Conservation (phyloP, 192 early-diverging fungal species). For the Coemansia sp. region DNA sequence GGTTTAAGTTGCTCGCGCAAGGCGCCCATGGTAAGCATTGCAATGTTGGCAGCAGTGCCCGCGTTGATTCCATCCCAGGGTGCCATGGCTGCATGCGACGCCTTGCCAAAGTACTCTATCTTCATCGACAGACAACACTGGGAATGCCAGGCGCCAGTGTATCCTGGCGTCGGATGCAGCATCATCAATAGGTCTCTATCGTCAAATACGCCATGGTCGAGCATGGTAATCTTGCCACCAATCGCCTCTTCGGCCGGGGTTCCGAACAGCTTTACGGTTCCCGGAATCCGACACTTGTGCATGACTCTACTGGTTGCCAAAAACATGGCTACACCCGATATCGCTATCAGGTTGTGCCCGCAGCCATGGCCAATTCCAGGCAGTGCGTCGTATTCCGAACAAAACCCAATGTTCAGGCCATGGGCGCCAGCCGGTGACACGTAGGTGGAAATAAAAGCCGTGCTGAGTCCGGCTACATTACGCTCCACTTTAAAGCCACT, state of each 20-base stretch:
- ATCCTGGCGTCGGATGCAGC: slow-evolving; percentile 70
- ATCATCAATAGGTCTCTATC: slow-evolving; percentile 75
- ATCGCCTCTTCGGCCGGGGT: slow-evolving; percentile 74
- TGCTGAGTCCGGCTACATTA: slow-evolving; percentile 63
- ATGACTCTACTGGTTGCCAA: slow-evolving; percentile 51
- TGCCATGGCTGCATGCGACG: slow-evolving; percentile 70
- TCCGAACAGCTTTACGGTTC: slow-evolving; percentile 70
- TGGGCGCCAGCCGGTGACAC: slow-evolving; percentile 27
- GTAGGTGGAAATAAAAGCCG: slow-evolving; percentile 76
- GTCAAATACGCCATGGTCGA: slow-evolving; percentile 69
- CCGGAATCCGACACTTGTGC: slow-evolving; percentile 48
- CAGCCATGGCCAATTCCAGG: slow-evolving; percentile 68
- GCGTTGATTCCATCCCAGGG: slow-evolving; percentile 76
- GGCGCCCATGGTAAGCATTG: slow-evolving; percentile 65
- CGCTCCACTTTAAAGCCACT: slow-evolving; percentile 65
- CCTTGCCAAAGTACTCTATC: slow-evolving; percentile 71
- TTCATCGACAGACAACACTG: slow-evolving; percentile 42
- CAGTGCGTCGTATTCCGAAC: slow-evolving; percentile 68
- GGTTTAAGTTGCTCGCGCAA: slow-evolving; percentile 75
- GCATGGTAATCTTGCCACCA: slow-evolving; percentile 74
- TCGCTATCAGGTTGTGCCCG: slow-evolving; percentile 76
- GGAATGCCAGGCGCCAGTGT: slow-evolving; percentile 53
- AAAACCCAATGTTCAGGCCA: slow-evolving; percentile 59
- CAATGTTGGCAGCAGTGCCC: slow-evolving; percentile 68
- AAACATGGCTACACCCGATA: slow-evolving; percentile 64